Percentiles rank a stretch among this genome's conserved stretches.
Conservation (phyloP, 1,284 basidiomycete species). For the Ganoderma lucidum region DNA sequence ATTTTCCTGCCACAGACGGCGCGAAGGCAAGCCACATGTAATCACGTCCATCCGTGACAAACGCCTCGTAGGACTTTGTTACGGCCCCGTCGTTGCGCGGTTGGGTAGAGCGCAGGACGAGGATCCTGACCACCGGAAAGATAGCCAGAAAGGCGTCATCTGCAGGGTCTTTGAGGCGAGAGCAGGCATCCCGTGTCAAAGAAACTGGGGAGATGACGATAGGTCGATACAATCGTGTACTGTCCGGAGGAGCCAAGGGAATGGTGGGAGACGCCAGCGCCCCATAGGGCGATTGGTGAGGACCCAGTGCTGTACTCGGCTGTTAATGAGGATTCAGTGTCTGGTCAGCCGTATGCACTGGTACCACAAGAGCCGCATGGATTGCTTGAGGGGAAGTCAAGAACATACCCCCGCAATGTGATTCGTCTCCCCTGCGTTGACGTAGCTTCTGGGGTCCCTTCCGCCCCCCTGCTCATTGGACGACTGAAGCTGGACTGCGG, state of each 20-base stretch:
- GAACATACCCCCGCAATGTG: neutral
- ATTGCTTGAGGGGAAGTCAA: neutral
- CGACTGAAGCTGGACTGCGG: neutral
- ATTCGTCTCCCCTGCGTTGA: neutral
- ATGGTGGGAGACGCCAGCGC: neutral
- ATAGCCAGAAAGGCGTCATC: conserved; percentile 9
- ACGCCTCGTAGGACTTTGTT: conserved; percentile 4
- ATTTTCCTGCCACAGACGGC: neutral
- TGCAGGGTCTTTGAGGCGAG: conserved; percentile 11
- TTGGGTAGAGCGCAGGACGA: conserved; percentile 10
- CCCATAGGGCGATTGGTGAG: neutral
- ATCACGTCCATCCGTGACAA: conserved; percentile 11
- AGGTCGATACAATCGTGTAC: neutral
- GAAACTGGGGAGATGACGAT: too few species aligned
- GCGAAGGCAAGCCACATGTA: conserved; percentile 15
- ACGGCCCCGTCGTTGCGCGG: neutral
- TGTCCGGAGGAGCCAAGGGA: neutral
- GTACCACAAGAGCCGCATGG: neutral
- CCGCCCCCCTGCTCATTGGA: neutral
- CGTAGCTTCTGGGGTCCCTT: neutral
- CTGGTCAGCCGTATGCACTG: neutral
- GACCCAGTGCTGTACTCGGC: neutral
- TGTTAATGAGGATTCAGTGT: neutral
- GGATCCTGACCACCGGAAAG: conserved; percentile 10
- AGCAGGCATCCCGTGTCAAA: conserved; percentile 8